Evolutionary conservation across 2,329 filamentous ascomycete genomes (phyloP), one percentile per base, ranked within the genome.

Genomic region (Harringtonia aguacate): DNA sequence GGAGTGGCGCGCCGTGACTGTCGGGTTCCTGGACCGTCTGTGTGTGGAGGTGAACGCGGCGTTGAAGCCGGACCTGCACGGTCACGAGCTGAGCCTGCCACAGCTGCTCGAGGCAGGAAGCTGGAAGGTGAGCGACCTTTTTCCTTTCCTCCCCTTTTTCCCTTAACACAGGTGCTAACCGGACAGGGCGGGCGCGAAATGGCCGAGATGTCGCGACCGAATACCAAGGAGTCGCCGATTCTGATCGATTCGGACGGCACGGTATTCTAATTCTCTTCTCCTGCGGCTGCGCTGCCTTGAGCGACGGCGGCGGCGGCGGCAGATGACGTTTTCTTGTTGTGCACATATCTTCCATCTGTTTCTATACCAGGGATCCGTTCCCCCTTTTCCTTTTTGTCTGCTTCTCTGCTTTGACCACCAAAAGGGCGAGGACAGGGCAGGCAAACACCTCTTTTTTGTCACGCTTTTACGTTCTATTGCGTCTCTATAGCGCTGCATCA

Each of bases 171-270:
- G 7, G 24, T 35, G 9, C 49, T 42, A 3, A 42, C 44, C 36
- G 3, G 15, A 44, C 46, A 77, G 89, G 90, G 90, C 55, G 92
- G 92, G 47, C 81, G 92, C 58, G 92, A 97, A 66, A 84, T 97
- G 60, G 92, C 92, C 50, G 90, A 95, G 67, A 87, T 95, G 51
- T 90, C 87, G 54, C 76, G 92, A 53, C 92, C 92, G 20, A 97
- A 95, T 57, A 97, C 92, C 42, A 95, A 92, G 66, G 87, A 94
- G 61, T 87, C 90, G 28, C 92, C 92, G 5, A 97, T 98, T 58
- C 81, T 95, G 66, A 95, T 97, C 55, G 76, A 94, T 53, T 95
- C 87, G 52, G 92, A 98, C 61, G 92, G 92, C 49, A 97, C 92
- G 21, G 86, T 98, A 52, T 97, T 98, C 61, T 55, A 48, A 33